Evolutionary conservation across 441 rosid genomes (phyloP), one percentile per base, ranked within the genome.

Genomic region (Gossypium davidsonii): DNA sequence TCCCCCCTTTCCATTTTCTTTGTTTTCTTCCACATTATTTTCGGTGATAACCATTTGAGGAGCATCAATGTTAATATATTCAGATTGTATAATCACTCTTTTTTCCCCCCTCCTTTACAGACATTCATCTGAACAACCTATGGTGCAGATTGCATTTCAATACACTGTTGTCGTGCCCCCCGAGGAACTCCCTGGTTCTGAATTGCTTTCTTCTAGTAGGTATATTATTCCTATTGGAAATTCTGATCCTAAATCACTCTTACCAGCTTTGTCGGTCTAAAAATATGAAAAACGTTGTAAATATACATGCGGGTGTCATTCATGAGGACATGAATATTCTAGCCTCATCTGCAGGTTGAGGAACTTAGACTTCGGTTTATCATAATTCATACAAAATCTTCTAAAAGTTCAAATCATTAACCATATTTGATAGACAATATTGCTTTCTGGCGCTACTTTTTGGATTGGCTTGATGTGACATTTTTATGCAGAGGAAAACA

Each of bases 131-230:
- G 97, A 93, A 76, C 97, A 88, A 77, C 99, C 98, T 4, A 88
- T 87, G 53, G 75, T 95, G 76, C 99, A 95, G 82, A 91, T 93
- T 75, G 99, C 97, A 52, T 95, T 95, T 83, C 98, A 91, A 77
- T 93, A 91, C 79, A 86, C 99, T 31, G 93, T 91, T 70, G 84
- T 93, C 46, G 96, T 87, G 76, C 92, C 96, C 61, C 97, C 97
- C 11, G 93, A 91, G 78, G 97, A 86, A 68, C 89, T 81, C 68
- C 70, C 92, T 70, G 81, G 75, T 81, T 78, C 91, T 18, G 84
- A 77, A 73, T 72, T 79, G 78, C 78, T 77, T 80, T 78, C 97
- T 75, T 77, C 80, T 77, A 89, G 85, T 79, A 87, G 98, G 99
- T 94, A 90, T 57, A 56, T 63, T 74, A 55, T 67, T 68, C 66